Base-by-base conservation (phyloP, 768 basidiomycete species). In the Auricularia sp. region DNA sequence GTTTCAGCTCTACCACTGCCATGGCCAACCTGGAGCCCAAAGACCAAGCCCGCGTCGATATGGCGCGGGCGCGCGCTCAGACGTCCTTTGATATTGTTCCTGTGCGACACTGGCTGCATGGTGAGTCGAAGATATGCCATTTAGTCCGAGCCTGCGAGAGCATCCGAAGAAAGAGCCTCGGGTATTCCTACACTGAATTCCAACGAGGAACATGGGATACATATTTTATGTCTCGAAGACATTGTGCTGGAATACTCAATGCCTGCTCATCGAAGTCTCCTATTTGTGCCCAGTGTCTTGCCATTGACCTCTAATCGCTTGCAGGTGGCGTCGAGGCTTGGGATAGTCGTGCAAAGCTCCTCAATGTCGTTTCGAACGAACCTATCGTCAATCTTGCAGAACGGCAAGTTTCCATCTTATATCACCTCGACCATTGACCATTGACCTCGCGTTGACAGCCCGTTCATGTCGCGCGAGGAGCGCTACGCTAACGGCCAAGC, bases 401-500 rank as follows among this genome's bases (percentile, higher is more conserved):
- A 36, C 81, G 81, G 87, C 86, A 64, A 63, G 69, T 62, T 3
- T 14, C 10, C n/a, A 13, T 39, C 33, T 42, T 21, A 64, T n/a
- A 61, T 35, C 29, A 61, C 29, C 24, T 29, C 29, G 63, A 35
- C 29, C 29, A 1, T 29, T 29, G 29, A 29, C 29, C 29, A 29
- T 29, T 3, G 29, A 29, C 29, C 3, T 29, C n/a, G 59, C 51
- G 14, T 67, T 14, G 64, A 29, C 62, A 87, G 87, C 64, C 77
- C 82, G 3, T 88, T 85, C 69, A 76, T 86, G 71, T 79, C 80
- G 14, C 81, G 87, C 63, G 78, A 79, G 0, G 84, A 90, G 63
- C 76, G 78, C 11, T 86, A 86, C 68, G 75, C 80, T 21, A 81
- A 82, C 3, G 86, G 80, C 0, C 74, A 88, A 13, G 73, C 75